A percentile compares a stretch with the other conserved stretches of the same genome.
Conservation (phyloP, 1,139 yeast genomes). For the Torulaspora globosa region DNA sequence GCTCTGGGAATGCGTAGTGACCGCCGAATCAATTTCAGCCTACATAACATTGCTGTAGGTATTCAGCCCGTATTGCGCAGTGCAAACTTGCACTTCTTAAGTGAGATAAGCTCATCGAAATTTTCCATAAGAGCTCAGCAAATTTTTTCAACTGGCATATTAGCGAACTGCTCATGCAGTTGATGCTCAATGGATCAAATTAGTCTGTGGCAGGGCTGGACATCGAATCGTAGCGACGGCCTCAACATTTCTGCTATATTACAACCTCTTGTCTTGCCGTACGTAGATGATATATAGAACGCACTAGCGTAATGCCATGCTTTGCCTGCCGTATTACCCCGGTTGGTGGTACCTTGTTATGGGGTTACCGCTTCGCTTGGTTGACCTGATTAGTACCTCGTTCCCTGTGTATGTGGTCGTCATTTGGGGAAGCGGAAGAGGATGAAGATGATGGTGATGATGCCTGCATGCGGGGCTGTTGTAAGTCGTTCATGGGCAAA, state of each 20-base stretch:
- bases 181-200: too few species aligned
- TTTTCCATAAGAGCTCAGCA: not conserved
- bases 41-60: slow-evolving; percentile 9
- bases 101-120: not conserved
- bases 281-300: not conserved
- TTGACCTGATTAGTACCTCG: slow-evolving; percentile 7
- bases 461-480: slow-evolving; percentile 6
- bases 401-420: slow-evolving; percentile 1
- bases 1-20: slow-evolving; percentile 4
- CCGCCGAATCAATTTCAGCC: slow-evolving; percentile 9
- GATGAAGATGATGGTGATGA: slow-evolving; percentile 8
- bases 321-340: too few species aligned
- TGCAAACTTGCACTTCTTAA: not conserved
- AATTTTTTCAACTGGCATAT: slow-evolving; percentile 1
- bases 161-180: not conserved
- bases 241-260: not conserved
- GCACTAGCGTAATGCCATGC: not conserved
- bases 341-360: not conserved
- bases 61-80: not conserved
- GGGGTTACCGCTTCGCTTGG: slow-evolving; percentile 3
- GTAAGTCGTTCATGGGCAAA: slow-evolving; percentile 7
- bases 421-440: slow-evolving; percentile 7
- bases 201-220: not conserved
- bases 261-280: not conserved
- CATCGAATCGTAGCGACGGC: not conserved